Percentiles rank a stretch among this genome's conserved stretches.
phyloP scores from a whole-genome alignment of 2,329 filamentous ascomycete genomes.

The Fusarium camptoceras region DNA sequence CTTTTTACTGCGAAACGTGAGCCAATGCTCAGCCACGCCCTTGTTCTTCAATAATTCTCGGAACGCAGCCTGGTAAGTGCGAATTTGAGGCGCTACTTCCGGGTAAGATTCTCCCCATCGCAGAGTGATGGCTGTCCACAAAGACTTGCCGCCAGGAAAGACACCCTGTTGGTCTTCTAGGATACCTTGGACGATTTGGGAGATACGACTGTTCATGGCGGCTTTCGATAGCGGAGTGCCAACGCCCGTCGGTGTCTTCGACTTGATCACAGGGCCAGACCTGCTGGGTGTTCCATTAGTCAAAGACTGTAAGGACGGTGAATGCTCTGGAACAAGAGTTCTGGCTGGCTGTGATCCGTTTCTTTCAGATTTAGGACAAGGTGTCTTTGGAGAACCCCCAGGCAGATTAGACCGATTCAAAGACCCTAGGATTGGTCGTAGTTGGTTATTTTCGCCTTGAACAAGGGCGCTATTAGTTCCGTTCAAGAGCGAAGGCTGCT shows the following conservation, averaged over 20 bases:
- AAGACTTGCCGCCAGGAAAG: constrained; percentile 62
- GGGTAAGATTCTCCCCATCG: constrained; percentile 59
- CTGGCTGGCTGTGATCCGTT: constrained; percentile 2
- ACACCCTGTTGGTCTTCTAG: constrained; percentile 56
- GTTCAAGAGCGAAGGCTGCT: constrained; percentile 15
- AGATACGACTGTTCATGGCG: constrained; percentile 36
- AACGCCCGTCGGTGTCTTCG: constrained; percentile 9
- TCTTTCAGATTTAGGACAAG: constrained; percentile 17
- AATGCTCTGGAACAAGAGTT: constrained; percentile 1
- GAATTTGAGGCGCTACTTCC: constrained; percentile 56
- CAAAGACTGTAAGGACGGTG: background rate
- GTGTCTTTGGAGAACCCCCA: constrained; percentile 25
- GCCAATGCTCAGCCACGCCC: constrained; percentile 55
- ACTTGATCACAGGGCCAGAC: constrained; percentile 3
- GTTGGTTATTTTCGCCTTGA: constrained; percentile 36
- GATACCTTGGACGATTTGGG: constrained; percentile 46
- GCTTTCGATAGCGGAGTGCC: constrained; percentile 35
- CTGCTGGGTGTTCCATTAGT: background rate
- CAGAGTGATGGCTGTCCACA: constrained; percentile 61
- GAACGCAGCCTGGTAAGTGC: constrained; percentile 54
- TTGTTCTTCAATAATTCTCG: constrained; percentile 54
- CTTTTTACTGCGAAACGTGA: constrained; percentile 56
- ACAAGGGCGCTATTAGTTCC: constrained; percentile 38
- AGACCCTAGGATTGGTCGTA: constrained; percentile 37
- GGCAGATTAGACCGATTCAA: constrained; percentile 21